Evolutionary conservation across 1,139 yeast genomes (phyloP).

Genomic region (Kazachstania sp.): DNA sequence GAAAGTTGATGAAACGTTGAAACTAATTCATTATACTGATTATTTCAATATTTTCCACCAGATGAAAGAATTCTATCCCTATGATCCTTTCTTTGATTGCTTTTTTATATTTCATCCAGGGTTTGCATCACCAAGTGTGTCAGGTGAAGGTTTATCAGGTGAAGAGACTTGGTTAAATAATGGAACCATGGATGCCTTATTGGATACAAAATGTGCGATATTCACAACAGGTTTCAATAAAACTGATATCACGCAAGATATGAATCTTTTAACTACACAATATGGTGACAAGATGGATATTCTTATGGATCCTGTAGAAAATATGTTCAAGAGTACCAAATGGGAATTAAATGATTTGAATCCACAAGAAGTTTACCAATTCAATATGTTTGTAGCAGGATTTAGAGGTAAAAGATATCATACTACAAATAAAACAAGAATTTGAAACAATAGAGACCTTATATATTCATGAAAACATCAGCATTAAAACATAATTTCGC

Average conservation of each 20-base stretch:
- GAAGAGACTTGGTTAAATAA: background rate
- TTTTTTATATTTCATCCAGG: conserved; percentile 96
- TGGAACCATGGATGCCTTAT: conserved; percentile 71
- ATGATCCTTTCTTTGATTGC: conserved; percentile 89
- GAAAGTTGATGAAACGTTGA: conserved; percentile 66
- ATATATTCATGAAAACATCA: too few relatives aligned
- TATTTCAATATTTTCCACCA: conserved; percentile 87
- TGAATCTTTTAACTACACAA: conserved; percentile 56
- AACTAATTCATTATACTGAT: conserved; percentile 76
- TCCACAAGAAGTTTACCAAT: conserved; percentile 89
- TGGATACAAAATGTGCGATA: conserved; percentile 88
- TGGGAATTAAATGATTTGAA: conserved; percentile 88
- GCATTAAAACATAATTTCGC: too few relatives aligned
- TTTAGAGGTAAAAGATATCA: conserved; percentile 96
- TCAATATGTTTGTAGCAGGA: conserved; percentile 81
- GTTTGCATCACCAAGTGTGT: conserved; percentile 71
- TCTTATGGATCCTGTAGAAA: conserved; percentile 63
- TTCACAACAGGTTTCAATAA: conserved; percentile 87
- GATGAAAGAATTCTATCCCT: conserved; percentile 91
- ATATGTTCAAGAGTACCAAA: conserved; percentile 76
- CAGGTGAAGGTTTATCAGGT: conserved; percentile 73
- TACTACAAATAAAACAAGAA: conserved; percentile 41
- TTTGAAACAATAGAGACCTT: too few relatives aligned
- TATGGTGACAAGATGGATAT: conserved; percentile 74
- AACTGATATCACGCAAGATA: conserved; percentile 60